Conservation (phyloP, 108 stramenopile genomes). For the Pseudonitzschia pungens region DNA sequence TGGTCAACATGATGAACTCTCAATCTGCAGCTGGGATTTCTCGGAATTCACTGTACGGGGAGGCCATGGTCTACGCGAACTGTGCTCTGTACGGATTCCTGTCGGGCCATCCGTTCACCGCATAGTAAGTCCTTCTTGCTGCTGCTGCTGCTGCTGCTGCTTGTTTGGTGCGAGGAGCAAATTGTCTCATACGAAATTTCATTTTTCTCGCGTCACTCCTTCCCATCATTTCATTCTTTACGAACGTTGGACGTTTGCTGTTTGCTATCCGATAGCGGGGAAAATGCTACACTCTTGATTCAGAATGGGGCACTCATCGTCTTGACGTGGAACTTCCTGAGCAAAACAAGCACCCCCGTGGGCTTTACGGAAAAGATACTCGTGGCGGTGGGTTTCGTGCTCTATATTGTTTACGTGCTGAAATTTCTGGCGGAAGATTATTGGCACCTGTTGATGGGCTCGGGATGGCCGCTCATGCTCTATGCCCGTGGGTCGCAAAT, state of each 20-base stretch:
- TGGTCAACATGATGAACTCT: constrained; percentile 51
- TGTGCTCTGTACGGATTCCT: constrained; percentile 66
- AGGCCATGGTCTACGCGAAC: constrained; percentile 68
- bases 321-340: constrained; percentile 55
- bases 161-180: too few species aligned
- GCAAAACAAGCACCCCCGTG: constrained; percentile 22
- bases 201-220: too few species aligned
- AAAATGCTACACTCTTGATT: constrained; percentile 58
- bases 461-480: constrained; percentile 61
- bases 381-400: constrained; percentile 30
- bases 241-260: background rate
- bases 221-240: too few species aligned
- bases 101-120: constrained; percentile 70
- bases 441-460: constrained; percentile 57
- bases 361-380: constrained; percentile 29
- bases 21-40: constrained; percentile 64
- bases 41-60: constrained; percentile 50
- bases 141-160: too few species aligned
- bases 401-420: constrained; percentile 42
- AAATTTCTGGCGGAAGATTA: constrained; percentile 51
- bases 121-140: constrained; percentile 34
- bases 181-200: too few species aligned
- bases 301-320: constrained; percentile 56
- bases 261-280: constrained; percentile 35
- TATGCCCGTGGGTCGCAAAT: constrained; percentile 68